These are phyloP conservation scores for Diaporthe sp. DNA, from an alignment of 2,329 filamentous ascomycete species.

Conservation along the genomic window DNA sequence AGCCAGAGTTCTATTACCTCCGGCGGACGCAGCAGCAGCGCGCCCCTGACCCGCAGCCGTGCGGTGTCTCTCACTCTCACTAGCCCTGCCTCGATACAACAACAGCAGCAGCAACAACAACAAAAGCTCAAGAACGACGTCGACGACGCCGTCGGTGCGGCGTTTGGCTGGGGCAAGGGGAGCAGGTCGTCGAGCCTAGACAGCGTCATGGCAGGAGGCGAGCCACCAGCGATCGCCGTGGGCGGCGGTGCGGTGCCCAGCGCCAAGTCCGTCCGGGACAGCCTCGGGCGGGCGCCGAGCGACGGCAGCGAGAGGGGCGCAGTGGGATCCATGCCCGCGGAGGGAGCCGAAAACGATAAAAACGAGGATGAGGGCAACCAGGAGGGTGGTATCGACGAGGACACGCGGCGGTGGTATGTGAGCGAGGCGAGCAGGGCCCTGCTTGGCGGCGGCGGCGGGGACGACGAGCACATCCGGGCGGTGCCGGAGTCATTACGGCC, in stretches of 20 bases:
- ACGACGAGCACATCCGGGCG: neutral
- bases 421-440: slow-evolving; percentile 33
- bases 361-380: neutral
- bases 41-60: slow-evolving; percentile 25
- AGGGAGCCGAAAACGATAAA: slow-evolving; percentile 28
- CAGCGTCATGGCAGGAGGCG: slow-evolving; percentile 43
- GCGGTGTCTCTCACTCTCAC: slow-evolving; percentile 1
- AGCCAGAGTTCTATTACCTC: slow-evolving; percentile 23
- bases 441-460: slow-evolving; percentile 21
- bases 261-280: slow-evolving; percentile 38
- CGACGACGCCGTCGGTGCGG: slow-evolving; percentile 49
- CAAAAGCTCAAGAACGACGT: slow-evolving; percentile 44
- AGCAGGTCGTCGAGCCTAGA: slow-evolving; percentile 42
- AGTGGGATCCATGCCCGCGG: slow-evolving; percentile 22
- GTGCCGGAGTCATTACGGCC: slow-evolving; percentile 31
- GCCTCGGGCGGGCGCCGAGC: slow-evolving; percentile 41
- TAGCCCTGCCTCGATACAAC: neutral
- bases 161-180: slow-evolving; percentile 49
- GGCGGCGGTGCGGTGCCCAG: slow-evolving; percentile 41
- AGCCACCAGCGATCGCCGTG: slow-evolving; percentile 41
- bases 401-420: slow-evolving; percentile 13
- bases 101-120: slow-evolving; percentile 32
- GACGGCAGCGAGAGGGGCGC: slow-evolving; percentile 41
- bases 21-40: slow-evolving; percentile 7
- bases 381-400: neutral